Evolutionary conservation across 805 yeast species (phyloP).

Genomic region (Wickerhamomyces xylosicus): DNA sequence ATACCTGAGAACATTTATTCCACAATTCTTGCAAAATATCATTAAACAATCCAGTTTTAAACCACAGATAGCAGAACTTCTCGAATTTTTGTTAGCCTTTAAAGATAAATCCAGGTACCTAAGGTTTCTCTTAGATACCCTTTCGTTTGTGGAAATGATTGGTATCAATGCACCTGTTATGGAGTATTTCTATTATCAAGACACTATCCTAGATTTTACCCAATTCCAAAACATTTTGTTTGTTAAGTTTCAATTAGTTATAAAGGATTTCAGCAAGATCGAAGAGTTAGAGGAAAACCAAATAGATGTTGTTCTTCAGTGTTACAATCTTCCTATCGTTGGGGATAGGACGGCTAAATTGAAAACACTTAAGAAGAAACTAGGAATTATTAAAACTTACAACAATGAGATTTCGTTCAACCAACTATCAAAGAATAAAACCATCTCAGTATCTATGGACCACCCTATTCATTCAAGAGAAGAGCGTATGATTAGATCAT

Average conservation of each 20-base stretch:
- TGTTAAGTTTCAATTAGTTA: constrained; percentile 2
- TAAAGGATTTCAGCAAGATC: neutral
- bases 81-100: neutral
- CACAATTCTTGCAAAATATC: constrained; percentile 9
- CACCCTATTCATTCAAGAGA: constrained; percentile 3
- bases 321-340: neutral
- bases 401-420: neutral
- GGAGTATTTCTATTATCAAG: constrained; percentile 17
- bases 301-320: neutral
- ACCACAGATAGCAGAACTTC: neutral
- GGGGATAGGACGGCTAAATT: neutral
- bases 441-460: neutral
- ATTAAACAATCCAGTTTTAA: neutral
- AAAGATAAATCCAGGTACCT: neutral
- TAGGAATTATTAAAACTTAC: too few relatives aligned
- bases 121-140: neutral
- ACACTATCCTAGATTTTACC: constrained; percentile 6
- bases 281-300: neutral
- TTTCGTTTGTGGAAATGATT: neutral
- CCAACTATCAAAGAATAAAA: neutral
- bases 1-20: neutral
- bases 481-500: constrained; percentile 8
- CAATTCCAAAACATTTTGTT: constrained; percentile 18
- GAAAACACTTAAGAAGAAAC: neutral
- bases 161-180: constrained; percentile 7